These are phyloP conservation scores for Curvularia sp. DNA, from an alignment of 2,329 filamentous ascomycete genomes.

Conservation along the genomic window DNA sequence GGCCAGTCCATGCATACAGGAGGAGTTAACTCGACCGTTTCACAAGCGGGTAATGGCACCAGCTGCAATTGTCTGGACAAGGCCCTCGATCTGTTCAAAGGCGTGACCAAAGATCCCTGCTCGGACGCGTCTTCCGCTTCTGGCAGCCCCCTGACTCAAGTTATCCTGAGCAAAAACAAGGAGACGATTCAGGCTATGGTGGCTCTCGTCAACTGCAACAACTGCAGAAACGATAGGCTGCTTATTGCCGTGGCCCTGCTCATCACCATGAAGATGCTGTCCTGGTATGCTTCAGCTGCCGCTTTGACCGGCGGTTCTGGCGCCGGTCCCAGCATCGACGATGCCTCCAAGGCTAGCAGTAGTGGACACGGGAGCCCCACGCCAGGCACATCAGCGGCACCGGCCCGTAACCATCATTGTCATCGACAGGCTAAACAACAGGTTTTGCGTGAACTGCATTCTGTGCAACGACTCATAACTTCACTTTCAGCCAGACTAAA, in stretches of 20 bases:
- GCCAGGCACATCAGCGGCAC: neutral
- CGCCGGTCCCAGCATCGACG: neutral
- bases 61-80: slow-evolving; percentile 14
- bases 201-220: slow-evolving; percentile 4
- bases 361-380: neutral
- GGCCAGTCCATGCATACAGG: neutral
- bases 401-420: neutral
- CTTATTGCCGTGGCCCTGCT: slow-evolving; percentile 11
- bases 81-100: slow-evolving; percentile 13
- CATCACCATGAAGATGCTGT: slow-evolving; percentile 14
- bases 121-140: neutral
- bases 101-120: slow-evolving; percentile 7
- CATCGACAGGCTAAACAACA: slow-evolving; percentile 12
- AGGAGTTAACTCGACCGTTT: neutral
- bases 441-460: slow-evolving; percentile 14
- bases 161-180: slow-evolving; percentile 12
- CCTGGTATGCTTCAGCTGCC: slow-evolving; percentile 12
- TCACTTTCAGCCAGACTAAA: slow-evolving; percentile 8
- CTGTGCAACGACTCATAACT: slow-evolving; percentile 13
- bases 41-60: neutral
- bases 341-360: neutral
- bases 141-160: slow-evolving; percentile 1
- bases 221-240: slow-evolving; percentile 8
- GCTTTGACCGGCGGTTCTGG: slow-evolving; percentile 2
- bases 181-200: slow-evolving; percentile 11